Evolutionary conservation across 345 rosid genomes (phyloP), one percentile per base, ranked within the genome.

Genomic region (Anacardium occidentale): DNA sequence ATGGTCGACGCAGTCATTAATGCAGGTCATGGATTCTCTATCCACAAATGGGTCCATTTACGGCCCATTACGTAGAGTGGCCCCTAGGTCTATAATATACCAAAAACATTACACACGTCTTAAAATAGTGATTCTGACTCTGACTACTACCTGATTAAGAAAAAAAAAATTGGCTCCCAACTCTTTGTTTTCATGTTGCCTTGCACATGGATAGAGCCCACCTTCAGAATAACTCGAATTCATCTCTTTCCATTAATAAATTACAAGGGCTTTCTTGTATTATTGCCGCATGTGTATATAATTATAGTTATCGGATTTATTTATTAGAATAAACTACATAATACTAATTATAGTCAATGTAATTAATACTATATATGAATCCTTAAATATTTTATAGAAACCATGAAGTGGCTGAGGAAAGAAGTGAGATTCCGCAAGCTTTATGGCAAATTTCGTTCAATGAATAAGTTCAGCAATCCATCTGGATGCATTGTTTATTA

Each of bases 121-220:
- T 64, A 44, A 44, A 37, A 53, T 50, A 48, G 37, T 29, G 75
- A 75, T 64, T 53, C 65, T 20, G 57, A 58, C 70, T 55, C 59
- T 61, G 75, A 82, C 71, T 56, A 54, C n/a, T 52, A 72, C 15
- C 20, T 22, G 10, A 7, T 7, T 6, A 37, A 21, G 18, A 40
- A 54, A 40, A 21, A 21, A 40, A 54, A 40, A 47, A 60, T 3
- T 56, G 56, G 44, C 22, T 69, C 42, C 12, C 17, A 48, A 26
- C 40, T 51, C 14, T 62, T 63, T 61, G 50, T 50, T 76, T 76
- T 37, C 66, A 60, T 44, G 78, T 69, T 76, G 77, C 66, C 21
- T 25, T 70, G 83, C 87, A 81, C 83, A 75, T 82, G 87, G 85
- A 80, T 70, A 60, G 75, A 83, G 84, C 83, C 81, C 78, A 83